Base-by-base conservation (phyloP, 208 protist genomes). In the Leishmania lainsoni region DNA sequence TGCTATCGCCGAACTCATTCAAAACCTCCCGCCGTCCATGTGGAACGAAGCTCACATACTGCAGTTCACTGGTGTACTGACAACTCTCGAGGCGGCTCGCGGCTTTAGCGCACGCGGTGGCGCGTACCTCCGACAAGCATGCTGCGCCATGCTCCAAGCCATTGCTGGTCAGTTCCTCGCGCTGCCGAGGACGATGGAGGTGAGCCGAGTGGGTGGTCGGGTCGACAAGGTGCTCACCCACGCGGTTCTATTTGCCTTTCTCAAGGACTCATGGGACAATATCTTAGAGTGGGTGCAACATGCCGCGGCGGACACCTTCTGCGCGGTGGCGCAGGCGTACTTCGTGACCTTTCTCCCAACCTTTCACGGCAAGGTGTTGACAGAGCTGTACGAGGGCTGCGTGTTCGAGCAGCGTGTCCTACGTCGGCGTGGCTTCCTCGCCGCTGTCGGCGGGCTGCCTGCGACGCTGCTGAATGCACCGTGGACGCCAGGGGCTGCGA, bases 61-160 rank as follows among this genome's bases (percentile, higher is more conserved):
- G 77, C 77, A 79, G 58, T 79, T 79, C 42, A 63, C 79, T 49
- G 26, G 56, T 26, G 65, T 82, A 12, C 69, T 82, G 61, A 76
- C 59, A 12, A 58, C 48, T 1, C 80, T 99, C 26, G 98, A 99
- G 81, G 89, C 92, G 48, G 91, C 92, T 49, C 94, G 95, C n/a
- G 86, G 99, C 70, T 99, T 98, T 84, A 91, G 97, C 81, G 95
- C 96, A 3, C 94, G 97, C 59, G 98, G 98, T 59, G 98, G 98
- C n/a, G 94, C 97, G 80, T 92, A 96, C 61, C 91, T 99, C 48
- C 93, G 98, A 59, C 87, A 95, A 39, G 98, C 97, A 22, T 94
- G 95, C 76, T 99, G 97, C 81, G 78, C 81, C 29, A 81, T 99
- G 65, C 87, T 99, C 54, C 79, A 95, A 48, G 86, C 91, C 12